Evolutionary conservation across 345 rosid genomes (phyloP), one percentile per base, ranked within the genome.

Genomic region (Raphanus sativus): DNA sequence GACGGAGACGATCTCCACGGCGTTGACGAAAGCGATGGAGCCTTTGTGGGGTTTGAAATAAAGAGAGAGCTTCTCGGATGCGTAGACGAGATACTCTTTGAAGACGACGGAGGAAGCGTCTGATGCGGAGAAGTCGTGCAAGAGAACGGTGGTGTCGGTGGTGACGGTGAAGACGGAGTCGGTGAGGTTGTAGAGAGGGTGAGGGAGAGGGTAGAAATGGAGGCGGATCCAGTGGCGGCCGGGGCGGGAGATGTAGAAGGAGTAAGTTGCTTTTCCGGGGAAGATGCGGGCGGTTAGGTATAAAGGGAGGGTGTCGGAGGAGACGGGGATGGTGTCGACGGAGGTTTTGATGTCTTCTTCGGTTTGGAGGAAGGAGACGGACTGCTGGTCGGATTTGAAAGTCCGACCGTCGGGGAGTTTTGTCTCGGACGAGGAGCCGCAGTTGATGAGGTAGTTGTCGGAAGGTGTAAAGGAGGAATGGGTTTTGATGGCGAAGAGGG

Each of bases 201-300:
- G 89, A 52, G 85, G 81, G 29, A 90, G 83, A 3, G 98, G 91
- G 76, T 86, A 81, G 17, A 94, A 90, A 75, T 94, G 84, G 76
- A 94, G 94, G 8, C 91, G 94, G 75, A 94, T 69, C 97, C 93
- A 91, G 74, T 91, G 97, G 64, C 84, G 77, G 0, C 97, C 97
- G 0, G 84, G 85, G 3, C 77, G 82, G 21, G 89, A 74, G 26
- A 90, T 71, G 68, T 34, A 77, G 68, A 94, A 83, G 0, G 84
- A 79, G 72, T 88, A 90, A 3, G 48, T 81, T 0, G 95, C 83
- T 24, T 77, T 83, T 0, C 70, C 75, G 8, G 80, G 40, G 70
- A 94, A 89, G 38, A 94, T 86, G 62, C 97, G 75, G 0, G 85
- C 90, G 0, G 84, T 78, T 5, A 17, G 74, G 71, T 72, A 89